Base-by-base conservation (phyloP, 192 early-diverging fungal species). In the Mycoemilia scoparia region DNA sequence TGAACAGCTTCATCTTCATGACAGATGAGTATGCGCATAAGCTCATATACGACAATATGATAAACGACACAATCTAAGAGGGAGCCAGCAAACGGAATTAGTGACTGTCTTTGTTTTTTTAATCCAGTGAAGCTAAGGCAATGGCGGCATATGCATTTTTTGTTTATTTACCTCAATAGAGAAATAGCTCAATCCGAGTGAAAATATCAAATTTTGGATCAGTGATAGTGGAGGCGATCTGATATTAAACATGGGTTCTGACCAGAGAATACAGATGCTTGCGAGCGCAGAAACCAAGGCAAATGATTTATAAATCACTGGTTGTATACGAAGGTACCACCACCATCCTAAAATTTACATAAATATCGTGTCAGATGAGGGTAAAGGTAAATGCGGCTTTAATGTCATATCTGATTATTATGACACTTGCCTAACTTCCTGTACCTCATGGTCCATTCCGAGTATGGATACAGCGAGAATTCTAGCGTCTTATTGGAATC, bases 11-110 rank as follows among this genome's bases (percentile, higher is more conserved):
- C 46, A 96, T 65, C 41, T 78, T 82, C 67, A 96, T 82, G 2
- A 96, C 69, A 6, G 84, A 77, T 29, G 76, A 79, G 44, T 93
- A 96, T 3, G 90, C 81, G 43, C 87, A 91, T 18, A 74, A 53
- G 40, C 83, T 85, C 88, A 96, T 88, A 63, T 90, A 96, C 0
- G 74, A 49, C 24, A 96, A 66, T 25, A 82, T 73, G 17, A 75
- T 51, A 36, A 91, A 68, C 4, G 77, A 62, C 5, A 87, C n/a
- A 46, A 7, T 76, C 44, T 78, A 83, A 43, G 15, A 40, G 12
- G 17, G 27, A 21, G 23, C 11, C 19, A 45, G 34, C 4, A 57
- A 29, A 13, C 21, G 5, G 32, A 22, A 0, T 12, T 35, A 18
- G 48, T 10, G 29, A 13, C 15, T 13, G 11, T 1, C 2, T 4